Percentiles rank a stretch among this genome's conserved stretches.
phyloP scores from a whole-genome alignment of 2,329 filamentous ascomycete genomes.

The Zymoseptoria brevis region DNA sequence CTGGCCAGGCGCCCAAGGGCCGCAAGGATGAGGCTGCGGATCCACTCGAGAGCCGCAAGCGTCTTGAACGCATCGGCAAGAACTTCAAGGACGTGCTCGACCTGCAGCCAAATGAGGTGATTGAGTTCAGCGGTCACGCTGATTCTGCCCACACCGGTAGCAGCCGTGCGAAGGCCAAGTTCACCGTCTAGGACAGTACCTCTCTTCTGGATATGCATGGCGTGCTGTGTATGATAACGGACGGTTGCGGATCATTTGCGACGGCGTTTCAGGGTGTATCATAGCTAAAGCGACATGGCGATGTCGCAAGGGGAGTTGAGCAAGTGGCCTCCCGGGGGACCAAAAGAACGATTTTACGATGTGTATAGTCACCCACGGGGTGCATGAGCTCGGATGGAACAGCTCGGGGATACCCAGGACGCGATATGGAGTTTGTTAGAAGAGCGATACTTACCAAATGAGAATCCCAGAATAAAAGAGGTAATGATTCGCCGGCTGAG shows the following conservation, averaged over 20 bases:
- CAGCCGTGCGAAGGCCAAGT: conserved; percentile 93
- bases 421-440: conserved; percentile 6
- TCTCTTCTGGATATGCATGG: not conserved
- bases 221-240: not conserved
- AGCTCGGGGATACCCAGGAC: conserved; percentile 16
- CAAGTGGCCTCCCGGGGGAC: conserved; percentile 29
- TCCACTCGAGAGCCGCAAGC: conserved; percentile 71
- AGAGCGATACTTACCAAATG: not conserved
- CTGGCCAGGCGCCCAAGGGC: conserved; percentile 71
- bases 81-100: conserved; percentile 90
- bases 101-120: conserved; percentile 63
- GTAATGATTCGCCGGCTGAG: not conserved
- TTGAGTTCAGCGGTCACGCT: conserved; percentile 96
- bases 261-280: conserved; percentile 14
- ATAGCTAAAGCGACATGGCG: conserved; percentile 13
- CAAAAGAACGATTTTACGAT: conserved; percentile 1
- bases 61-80: conserved; percentile 74
- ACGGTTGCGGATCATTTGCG: conserved; percentile 12
- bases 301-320: conserved; percentile 25
- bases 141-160: conserved; percentile 89
- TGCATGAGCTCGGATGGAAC: conserved; percentile 10
- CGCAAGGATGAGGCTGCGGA: conserved; percentile 39
- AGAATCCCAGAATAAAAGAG: not conserved
- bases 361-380: conserved; percentile 11
- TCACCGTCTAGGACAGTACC: conserved; percentile 56